Evolutionary conservation across 345 rosid genomes (phyloP).

Genomic region (Euphorbia lathyris): DNA sequence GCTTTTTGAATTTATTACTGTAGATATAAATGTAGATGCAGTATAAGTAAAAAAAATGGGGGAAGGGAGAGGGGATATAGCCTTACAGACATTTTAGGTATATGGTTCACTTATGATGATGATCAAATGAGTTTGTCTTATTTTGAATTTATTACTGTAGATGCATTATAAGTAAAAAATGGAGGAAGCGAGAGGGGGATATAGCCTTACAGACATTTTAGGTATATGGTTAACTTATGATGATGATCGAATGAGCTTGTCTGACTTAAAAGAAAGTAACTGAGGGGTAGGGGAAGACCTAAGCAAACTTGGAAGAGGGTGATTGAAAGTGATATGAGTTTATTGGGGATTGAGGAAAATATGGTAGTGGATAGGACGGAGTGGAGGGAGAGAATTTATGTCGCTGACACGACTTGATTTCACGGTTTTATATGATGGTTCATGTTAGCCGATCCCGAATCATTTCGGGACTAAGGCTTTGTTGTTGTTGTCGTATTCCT

Average conservation of each 20-base stretch:
- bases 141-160: background rate
- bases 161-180: background rate
- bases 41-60: background rate
- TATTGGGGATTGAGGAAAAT: too few species aligned
- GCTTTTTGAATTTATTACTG: background rate
- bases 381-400: too few species aligned
- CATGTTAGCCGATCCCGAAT: too few species aligned
- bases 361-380: too few species aligned
- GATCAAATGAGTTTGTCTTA: too few species aligned
- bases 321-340: too few species aligned
- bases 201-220: background rate
- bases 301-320: too few species aligned
- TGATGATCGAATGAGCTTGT: background rate
- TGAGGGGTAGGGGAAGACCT: too few species aligned
- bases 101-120: conserved; percentile 1
- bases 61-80: background rate
- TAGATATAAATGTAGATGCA: background rate
- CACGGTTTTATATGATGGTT: too few species aligned
- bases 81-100: background rate
- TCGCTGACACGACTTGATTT: too few species aligned
- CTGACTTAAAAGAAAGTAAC: conserved; percentile 3
- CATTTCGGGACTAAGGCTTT: too few species aligned
- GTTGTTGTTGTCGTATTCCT: too few species aligned
- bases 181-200: background rate
- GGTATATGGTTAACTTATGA: background rate